phyloP scores from a whole-genome alignment of 139 green algal species.

The Parachlorella kessleri region DNA sequence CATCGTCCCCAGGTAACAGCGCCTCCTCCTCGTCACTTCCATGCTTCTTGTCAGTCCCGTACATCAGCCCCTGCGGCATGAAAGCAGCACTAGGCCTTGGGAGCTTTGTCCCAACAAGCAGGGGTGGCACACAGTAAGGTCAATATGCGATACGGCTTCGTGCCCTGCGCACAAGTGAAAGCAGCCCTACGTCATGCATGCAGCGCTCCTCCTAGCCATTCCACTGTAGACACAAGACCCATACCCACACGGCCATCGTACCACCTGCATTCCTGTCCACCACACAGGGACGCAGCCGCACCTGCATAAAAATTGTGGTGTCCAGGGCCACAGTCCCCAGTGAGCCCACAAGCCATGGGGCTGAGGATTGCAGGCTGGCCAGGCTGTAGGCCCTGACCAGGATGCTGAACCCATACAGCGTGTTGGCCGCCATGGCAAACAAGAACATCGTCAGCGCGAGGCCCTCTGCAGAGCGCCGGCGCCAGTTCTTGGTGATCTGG shows the following conservation, averaged over 20 bases:
- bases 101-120: too few relatives aligned
- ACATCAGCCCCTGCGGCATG: background rate
- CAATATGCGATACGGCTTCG: too few relatives aligned
- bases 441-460: slow-evolving; percentile 83
- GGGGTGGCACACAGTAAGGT: too few relatives aligned
- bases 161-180: too few relatives aligned
- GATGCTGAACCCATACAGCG: slow-evolving; percentile 78
- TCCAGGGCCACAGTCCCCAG: slow-evolving; percentile 88
- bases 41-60: slow-evolving; percentile 4
- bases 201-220: too few relatives aligned
- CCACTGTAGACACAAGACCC: too few relatives aligned
- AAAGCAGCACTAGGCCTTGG: too few relatives aligned
- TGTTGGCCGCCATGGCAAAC: slow-evolving; percentile 77
- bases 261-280: background rate
- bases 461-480: slow-evolving; percentile 66
- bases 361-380: slow-evolving; percentile 57
- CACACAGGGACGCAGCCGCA: background rate
- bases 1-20: slow-evolving; percentile 17
- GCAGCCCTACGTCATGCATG: too few relatives aligned
- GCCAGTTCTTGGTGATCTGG: slow-evolving; percentile 85
- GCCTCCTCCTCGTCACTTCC: slow-evolving; percentile 26
- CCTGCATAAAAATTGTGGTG: slow-evolving; percentile 73
- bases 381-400: slow-evolving; percentile 60
- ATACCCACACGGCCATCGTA: too few relatives aligned
- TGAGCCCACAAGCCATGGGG: slow-evolving; percentile 84